Evolutionary conservation across 2,329 filamentous ascomycete species (phyloP), one percentile per base, ranked within the genome.

Genomic region (Venturia nashicola): DNA sequence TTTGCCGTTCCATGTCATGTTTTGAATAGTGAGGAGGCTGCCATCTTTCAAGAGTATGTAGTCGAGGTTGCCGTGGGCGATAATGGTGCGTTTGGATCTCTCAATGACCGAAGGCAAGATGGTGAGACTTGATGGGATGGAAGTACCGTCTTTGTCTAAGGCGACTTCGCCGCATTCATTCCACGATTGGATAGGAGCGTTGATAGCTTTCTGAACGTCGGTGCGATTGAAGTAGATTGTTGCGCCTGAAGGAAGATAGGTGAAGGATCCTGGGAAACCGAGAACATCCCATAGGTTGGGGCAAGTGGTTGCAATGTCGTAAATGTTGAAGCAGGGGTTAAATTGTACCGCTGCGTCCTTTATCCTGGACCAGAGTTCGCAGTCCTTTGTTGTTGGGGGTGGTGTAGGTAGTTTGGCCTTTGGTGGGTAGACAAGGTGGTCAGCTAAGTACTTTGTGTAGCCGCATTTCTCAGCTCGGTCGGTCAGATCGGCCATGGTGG

Each of bases 1-100:
- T 54, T 79, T 72, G 5, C 88, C 89, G 65, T 84, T 83, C 85
- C 86, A 93, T 0, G 88, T 91, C 85, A 92, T 90, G 76, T 91
- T 91, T 71, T 93, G 89, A 65, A 92, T 86, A 0, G 82, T 81
- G 7, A 90, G 77, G 1, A 93, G 78, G 0, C 88, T 88, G 18
- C 88, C 89, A 71, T 89, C 88, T 69, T 80, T 78, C 32, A 87
- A 77, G 11, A 90, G 79, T 65, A 89, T 80, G 70, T 82, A 88
- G 74, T 91, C 90, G 12, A 87, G 80, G 60, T 82, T 76, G 12
- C 88, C 90, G 70, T 92, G 88, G 2, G 80, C 86, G 69, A 94
- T 85, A 68, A 94, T 80, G 9, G 90, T 89, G 66, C 71, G 86
- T 59, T 87, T 80, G 1, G 88, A 89, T 40, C 79, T 78, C 69